Conservation (phyloP, 2,329 filamentous ascomycete genomes). For the Alternaria viburni region DNA sequence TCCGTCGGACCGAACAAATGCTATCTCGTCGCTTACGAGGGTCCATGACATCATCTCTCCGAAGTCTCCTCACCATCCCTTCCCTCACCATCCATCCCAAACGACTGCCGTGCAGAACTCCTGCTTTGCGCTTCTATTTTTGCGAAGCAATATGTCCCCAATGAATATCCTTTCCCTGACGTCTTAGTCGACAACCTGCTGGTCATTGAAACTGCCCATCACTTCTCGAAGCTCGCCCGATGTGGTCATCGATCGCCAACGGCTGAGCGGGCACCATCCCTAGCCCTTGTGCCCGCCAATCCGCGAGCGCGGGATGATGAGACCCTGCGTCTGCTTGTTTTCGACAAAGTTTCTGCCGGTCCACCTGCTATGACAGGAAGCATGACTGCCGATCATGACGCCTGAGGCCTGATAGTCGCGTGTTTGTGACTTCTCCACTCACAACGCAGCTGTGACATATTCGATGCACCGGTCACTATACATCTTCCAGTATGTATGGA, state of each 20-base stretch:
- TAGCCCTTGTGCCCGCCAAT: slow-evolving; percentile 26
- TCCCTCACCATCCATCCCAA: slow-evolving; percentile 9
- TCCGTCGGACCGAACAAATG: slow-evolving; percentile 2
- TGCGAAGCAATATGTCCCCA: slow-evolving; percentile 11
- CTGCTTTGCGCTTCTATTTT: slow-evolving; percentile 33
- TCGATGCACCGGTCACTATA: not conserved
- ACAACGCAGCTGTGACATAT: slow-evolving; percentile 8
- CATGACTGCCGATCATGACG: slow-evolving; percentile 39
- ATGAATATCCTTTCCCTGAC: slow-evolving; percentile 20
- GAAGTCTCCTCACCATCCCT: not conserved
- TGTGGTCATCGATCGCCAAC: slow-evolving; percentile 31
- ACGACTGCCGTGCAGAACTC: slow-evolving; percentile 13
- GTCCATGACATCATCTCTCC: slow-evolving; percentile 34
- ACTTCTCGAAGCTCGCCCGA: slow-evolving; percentile 17
- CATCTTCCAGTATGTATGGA: not conserved
- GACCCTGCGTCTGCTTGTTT: slow-evolving; percentile 36
- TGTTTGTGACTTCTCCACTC: slow-evolving; percentile 8
- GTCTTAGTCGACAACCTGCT: slow-evolving; percentile 16
- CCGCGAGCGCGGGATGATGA: slow-evolving; percentile 20
- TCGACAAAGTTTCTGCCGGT: slow-evolving; percentile 30
- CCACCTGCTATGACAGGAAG: slow-evolving; percentile 18
- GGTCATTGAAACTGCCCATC: slow-evolving; percentile 18
- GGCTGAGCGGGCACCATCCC: slow-evolving; percentile 23
- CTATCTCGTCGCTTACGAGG: slow-evolving; percentile 19
- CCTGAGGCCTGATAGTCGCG: slow-evolving; percentile 27